These are phyloP conservation scores for Chytridiales sp. DNA, from an alignment of 371 early-diverging fungal genomes.

Conservation along the genomic window DNA sequence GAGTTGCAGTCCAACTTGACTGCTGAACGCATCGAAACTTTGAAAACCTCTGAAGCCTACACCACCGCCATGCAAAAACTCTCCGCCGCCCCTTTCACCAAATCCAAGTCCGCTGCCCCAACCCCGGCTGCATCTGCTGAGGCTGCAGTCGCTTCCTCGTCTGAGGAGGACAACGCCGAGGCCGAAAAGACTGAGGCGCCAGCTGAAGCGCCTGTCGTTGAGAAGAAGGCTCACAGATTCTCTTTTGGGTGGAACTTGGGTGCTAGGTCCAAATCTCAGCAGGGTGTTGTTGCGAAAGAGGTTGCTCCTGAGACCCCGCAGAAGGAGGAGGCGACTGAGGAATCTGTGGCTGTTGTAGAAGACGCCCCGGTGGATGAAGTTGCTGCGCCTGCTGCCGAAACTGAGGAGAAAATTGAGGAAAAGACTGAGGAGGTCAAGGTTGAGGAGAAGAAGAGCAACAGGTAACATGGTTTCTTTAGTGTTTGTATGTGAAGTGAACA, in stretches of 20 bases:
- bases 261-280: too few relatives aligned
- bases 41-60: conserved; percentile 10
- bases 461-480: not conserved
- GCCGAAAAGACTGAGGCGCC: not conserved
- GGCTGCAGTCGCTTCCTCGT: conserved; percentile 2
- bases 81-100: conserved; percentile 13
- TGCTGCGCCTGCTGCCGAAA: not conserved
- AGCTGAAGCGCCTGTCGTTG: conserved; percentile 32
- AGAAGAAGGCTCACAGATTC: conserved; percentile 35
- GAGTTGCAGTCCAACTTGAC: conserved; percentile 20
- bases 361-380: conserved; percentile 5
- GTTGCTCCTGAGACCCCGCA: not conserved
- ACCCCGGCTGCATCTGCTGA: not conserved
- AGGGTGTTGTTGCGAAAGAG: not conserved
- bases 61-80: not conserved
- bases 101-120: conserved; percentile 4
- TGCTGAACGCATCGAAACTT: not conserved
- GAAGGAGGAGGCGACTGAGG: conserved; percentile 8
- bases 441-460: conserved; percentile 29
- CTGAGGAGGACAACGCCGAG: conserved; percentile 4
- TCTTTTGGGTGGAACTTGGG: not conserved
- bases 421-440: conserved; percentile 33
- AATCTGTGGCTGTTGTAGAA: not conserved
- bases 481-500: too few relatives aligned
- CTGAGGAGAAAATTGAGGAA: not conserved